Percentiles rank a stretch among this genome's conserved stretches.
These are phyloP conservation scores for Pharnaceum exiguum DNA, from an alignment of 148 eudicot species.

Conservation along the genomic window DNA sequence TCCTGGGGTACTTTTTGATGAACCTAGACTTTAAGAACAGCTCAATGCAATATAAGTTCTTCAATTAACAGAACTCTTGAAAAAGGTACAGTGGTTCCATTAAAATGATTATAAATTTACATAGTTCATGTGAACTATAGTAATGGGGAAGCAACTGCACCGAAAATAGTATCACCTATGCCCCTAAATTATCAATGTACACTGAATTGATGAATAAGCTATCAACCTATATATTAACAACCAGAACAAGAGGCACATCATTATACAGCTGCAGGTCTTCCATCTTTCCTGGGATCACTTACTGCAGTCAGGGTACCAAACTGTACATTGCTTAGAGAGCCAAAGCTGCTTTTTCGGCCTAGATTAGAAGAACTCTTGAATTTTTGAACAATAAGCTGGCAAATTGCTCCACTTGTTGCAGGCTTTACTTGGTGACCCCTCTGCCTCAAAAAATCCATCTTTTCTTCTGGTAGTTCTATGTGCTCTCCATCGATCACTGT, in stretches of 20 bases:
- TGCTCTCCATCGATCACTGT: slow-evolving; percentile 82
- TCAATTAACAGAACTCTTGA: no score
- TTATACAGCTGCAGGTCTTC: slow-evolving; percentile 74
- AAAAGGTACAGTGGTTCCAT: no score
- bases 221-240: no score
- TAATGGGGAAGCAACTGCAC: no score
- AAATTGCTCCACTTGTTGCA: slow-evolving; percentile 46
- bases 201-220: no score
- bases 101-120: no score
- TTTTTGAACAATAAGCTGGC: slow-evolving; percentile 74
- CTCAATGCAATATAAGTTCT: no score
- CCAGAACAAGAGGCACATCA: background rate
- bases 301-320: slow-evolving; percentile 75
- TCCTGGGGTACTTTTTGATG: no score
- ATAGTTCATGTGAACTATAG: no score
- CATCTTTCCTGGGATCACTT: slow-evolving; percentile 76
- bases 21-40: no score
- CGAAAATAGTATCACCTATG: no score
- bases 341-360: slow-evolving; percentile 28
- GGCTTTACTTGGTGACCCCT: slow-evolving; percentile 64
- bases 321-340: slow-evolving; percentile 9
- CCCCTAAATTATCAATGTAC: no score
- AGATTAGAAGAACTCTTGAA: slow-evolving; percentile 24
- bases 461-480: slow-evolving; percentile 56
- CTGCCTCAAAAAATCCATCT: slow-evolving; percentile 48